Base-by-base conservation (phyloP, 306 rosid genomes). In the Cucurbita ficifolia region DNA sequence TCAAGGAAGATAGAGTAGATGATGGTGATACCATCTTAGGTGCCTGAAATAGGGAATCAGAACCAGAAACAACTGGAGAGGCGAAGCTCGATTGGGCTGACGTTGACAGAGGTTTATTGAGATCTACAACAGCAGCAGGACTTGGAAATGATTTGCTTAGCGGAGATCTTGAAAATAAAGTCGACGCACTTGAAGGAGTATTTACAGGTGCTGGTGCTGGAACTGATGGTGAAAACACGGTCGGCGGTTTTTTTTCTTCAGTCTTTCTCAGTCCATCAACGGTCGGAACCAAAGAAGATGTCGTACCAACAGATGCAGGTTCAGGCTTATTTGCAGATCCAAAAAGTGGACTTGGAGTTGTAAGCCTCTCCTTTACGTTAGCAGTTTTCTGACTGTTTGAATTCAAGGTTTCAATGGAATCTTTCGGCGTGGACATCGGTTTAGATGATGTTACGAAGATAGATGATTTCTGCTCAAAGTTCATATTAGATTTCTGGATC, bases 251-350 rank as follows among this genome's bases (percentile, higher is more conserved):
- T 73, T 46, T 56, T 65, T 77, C 86, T 72, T 77, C 75, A 29
- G 79, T 76, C 80, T 70, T 82, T 65, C 76, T 86, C 77, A 79
- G 74, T 73, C 75, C 83, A 49, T 67, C 48, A 49, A 60, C 48
- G 22, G 59, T 62, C 19, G 83, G 53, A 19, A 77, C 50, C 39
- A 57, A 63, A 77, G 73, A 72, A 78, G 81, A 56, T 46, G 84
- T 46, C 2, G 83, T 21, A 69, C 55, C 78, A 60, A 84, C 74
- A 67, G 78, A 56, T 7, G 84, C 53, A 57, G 81, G 39, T 42
- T 69, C 77, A 6, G 22, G 79, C 72, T 79, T 84, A 77, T 78
- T 82, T 79, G 63, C 75, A 40, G 86, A 73, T 43, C 83, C 96
- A 10, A 59, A 22, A 64, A 64, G 72, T 68, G 87, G 50, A 78